phyloP scores from a whole-genome alignment of 345 rosid species.

The Lumnitzera littorea region DNA sequence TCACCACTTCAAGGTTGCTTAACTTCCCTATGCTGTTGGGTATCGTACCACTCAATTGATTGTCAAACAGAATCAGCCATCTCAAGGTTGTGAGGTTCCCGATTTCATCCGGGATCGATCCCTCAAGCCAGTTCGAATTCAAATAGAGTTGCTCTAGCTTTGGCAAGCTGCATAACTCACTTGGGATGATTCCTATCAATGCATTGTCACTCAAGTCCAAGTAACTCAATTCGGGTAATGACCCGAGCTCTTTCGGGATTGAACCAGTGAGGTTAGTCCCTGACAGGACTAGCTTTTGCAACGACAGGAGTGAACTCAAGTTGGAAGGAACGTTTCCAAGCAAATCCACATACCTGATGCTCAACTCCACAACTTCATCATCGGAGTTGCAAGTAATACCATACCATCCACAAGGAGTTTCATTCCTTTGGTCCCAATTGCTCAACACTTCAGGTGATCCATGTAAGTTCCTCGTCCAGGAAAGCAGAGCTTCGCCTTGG shows the following conservation, averaged over 20 bases:
- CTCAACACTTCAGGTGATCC: constrained; percentile 24
- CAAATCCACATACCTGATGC: constrained; percentile 40
- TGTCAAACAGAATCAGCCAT: constrained; percentile 52
- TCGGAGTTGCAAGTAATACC: constrained; percentile 38
- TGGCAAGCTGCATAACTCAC: constrained; percentile 45
- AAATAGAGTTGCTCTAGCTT: constrained; percentile 47
- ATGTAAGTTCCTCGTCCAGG: constrained; percentile 43
- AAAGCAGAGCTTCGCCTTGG: constrained; percentile 54
- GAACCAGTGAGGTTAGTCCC: constrained; percentile 67
- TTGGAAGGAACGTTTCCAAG: constrained; percentile 38
- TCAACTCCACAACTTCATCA: constrained; percentile 31
- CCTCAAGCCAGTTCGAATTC: constrained; percentile 56
- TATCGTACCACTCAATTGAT: constrained; percentile 56
- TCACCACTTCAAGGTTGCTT: constrained; percentile 41
- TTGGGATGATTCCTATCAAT: constrained; percentile 58
- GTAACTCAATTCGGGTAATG: constrained; percentile 21
- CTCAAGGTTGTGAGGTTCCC: constrained; percentile 51
- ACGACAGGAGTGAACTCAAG: constrained; percentile 30
- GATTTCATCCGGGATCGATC: constrained; percentile 50
- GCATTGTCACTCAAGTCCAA: constrained; percentile 70
- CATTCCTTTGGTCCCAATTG: constrained; percentile 28
- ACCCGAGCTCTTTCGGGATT: constrained; percentile 45
- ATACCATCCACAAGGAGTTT: constrained; percentile 51
- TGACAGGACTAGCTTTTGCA: constrained; percentile 39
- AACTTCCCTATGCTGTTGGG: constrained; percentile 56